Conservation (phyloP, 768 basidiomycete species). For the Amanita subjunquillea region DNA sequence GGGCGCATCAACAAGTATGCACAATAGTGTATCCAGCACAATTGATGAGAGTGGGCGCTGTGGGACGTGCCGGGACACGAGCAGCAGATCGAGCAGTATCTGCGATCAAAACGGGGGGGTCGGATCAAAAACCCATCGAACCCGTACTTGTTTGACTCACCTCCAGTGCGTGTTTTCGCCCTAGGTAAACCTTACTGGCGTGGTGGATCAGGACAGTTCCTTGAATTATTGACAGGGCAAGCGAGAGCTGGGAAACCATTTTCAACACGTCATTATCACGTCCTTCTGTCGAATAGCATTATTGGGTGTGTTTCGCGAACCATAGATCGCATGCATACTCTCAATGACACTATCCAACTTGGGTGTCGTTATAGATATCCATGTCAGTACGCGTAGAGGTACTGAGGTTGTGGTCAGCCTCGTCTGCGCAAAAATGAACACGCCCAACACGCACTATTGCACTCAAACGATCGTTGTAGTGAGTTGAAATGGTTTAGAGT, state of each 20-base stretch:
- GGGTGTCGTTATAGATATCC: constrained; percentile 42
- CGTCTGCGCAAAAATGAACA: not conserved
- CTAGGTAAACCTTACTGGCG: constrained; percentile 58
- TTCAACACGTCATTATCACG: constrained; percentile 35
- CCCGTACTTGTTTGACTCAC: constrained; percentile 24
- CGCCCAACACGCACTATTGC: constrained; percentile 49
- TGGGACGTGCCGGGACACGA: constrained; percentile 57
- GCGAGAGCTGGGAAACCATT: constrained; percentile 42
- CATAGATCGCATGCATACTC: constrained; percentile 21
- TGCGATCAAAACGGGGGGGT: constrained; percentile 15
- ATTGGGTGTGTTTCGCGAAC: not conserved
- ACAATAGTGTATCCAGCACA: constrained; percentile 76
- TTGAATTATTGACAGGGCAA: constrained; percentile 63
- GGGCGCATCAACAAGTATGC: constrained; percentile 82
- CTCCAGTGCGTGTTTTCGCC: constrained; percentile 58
- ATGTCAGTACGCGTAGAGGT: constrained; percentile 52
- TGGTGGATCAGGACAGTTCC: constrained; percentile 64
- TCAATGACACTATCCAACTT: constrained; percentile 41
- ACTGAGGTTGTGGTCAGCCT: constrained; percentile 30
- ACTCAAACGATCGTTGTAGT: constrained; percentile 74
- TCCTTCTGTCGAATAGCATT: constrained; percentile 15
- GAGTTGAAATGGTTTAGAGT: constrained; percentile 46
- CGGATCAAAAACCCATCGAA: not conserved
- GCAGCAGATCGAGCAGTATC: constrained; percentile 65
- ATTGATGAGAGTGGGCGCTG: constrained; percentile 46